Base-by-base conservation (phyloP, 805 yeast species). In the Lipomyces mesembrius region DNA sequence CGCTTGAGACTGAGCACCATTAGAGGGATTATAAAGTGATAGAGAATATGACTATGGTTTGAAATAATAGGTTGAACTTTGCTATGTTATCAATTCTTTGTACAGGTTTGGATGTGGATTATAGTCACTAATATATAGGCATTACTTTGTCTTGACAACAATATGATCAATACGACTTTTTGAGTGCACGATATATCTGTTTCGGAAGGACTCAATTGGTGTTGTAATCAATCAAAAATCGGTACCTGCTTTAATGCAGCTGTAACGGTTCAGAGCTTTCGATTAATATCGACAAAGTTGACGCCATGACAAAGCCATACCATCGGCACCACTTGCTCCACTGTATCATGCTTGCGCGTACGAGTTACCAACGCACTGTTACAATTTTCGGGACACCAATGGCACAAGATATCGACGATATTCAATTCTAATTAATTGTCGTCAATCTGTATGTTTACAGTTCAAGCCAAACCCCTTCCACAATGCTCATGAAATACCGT, bases 1-100 rank as follows among this genome's bases (percentile, higher is more conserved):
- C 76, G 46, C 68, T 72, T 62, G 75, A 75, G 64, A 80, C 78
- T 67, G 77, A 69, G 61, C 76, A 72, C 63, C 79, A 77, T 70
- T 77, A 77, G 69, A 63, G 9, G 49, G 49, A 43, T 5, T 43
- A 43, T 17, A 43, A 17, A 43, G 22, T 22, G 14, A 17, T 43
- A 43, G 49, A 43, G 22, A n/a, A 43, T 7, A 43, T 17, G 49
- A 43, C 7, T n/a, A 43, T n/a, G 20, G 49, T 17, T 11, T 22
- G 7, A 17, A 43, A 43, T 43, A 17, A n/a, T 43, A 17, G 22
- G 49, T 43, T n/a, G 49, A 37, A 37, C 20, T 17, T 43, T 43
- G 20, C 14, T 43, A 43, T 43, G 49, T 43, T 43, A 43, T 37
- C 49, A 43, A 3, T 17, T 0, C 49, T 43, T 17, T 43, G 49